phyloP scores from a whole-genome alignment of 1,284 basidiomycete genomes.

The Melampsora occidentalis region DNA sequence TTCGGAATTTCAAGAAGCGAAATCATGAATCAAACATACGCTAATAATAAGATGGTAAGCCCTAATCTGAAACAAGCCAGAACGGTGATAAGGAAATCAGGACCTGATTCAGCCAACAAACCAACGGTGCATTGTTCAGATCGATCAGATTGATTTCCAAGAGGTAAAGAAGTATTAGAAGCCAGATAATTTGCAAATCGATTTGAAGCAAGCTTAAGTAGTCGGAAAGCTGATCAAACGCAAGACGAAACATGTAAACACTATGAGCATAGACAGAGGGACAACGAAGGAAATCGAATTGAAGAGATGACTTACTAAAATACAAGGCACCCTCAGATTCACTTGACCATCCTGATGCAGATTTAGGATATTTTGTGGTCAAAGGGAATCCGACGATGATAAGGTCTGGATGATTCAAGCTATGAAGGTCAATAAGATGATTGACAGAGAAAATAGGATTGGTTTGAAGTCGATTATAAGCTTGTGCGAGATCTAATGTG shows the following conservation, averaged over 20 bases:
- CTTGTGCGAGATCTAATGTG: conserved; percentile 4
- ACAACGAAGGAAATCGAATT: background rate
- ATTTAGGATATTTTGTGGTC: background rate
- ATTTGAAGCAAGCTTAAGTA: background rate
- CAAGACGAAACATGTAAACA: background rate
- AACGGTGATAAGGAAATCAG: conserved; percentile 13
- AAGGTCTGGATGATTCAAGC: background rate
- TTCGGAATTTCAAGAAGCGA: background rate
- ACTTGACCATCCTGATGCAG: background rate
- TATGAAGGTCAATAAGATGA: conserved; percentile 1
- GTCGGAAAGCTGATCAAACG: background rate
- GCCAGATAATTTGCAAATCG: background rate
- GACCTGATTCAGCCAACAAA: conserved; percentile 5
- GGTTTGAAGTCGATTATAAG: background rate
- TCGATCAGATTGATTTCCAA: background rate
- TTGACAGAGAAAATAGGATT: background rate
- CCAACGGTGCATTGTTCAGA: background rate
- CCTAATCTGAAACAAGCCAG: conserved; percentile 6
- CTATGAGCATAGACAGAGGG: background rate
- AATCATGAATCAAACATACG: background rate
- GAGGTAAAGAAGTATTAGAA: background rate
- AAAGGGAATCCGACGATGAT: background rate
- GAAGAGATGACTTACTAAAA: background rate
- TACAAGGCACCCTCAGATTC: conserved; percentile 5
- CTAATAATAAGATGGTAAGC: conserved; percentile 12